phyloP scores from a whole-genome alignment of 352 stramenopile genomes.

The Phytophthora quininea region DNA sequence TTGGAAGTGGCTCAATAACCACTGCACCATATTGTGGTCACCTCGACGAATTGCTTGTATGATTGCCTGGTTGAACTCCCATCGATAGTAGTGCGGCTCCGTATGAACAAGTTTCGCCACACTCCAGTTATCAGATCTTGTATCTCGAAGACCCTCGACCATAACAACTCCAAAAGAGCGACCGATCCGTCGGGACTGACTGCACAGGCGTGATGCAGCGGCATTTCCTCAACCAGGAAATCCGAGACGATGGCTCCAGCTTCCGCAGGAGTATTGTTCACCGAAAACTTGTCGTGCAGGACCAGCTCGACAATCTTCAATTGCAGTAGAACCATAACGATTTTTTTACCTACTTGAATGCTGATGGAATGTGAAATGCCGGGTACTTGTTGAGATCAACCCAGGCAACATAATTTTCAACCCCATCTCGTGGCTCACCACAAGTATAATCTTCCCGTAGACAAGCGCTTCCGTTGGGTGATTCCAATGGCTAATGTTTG shows the following conservation, averaged over 20 bases:
- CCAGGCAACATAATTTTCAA: too few relatives aligned
- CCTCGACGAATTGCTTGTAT: neutral
- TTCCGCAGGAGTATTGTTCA: neutral
- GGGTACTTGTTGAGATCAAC: too few relatives aligned
- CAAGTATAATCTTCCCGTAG: too few relatives aligned
- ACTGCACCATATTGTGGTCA: neutral
- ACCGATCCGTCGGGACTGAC: neutral
- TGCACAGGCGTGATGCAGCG: neutral
- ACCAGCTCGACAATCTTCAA: too few relatives aligned
- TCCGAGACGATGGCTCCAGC: neutral
- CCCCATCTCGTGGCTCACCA: too few relatives aligned
- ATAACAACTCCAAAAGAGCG: neutral
- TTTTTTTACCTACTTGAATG: too few relatives aligned
- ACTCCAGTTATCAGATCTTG: neutral
- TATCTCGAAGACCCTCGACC: neutral
- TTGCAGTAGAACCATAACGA: too few relatives aligned
- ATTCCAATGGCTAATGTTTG: too few relatives aligned
- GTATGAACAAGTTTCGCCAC: neutral
- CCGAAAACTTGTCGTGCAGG: neutral
- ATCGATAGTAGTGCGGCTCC: neutral
- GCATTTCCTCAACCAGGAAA: neutral
- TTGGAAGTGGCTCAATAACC: neutral
- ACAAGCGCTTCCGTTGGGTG: too few relatives aligned
- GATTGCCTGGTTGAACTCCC: slow-evolving; percentile 2
- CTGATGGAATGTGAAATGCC: too few relatives aligned